phyloP scores from a whole-genome alignment of 371 early-diverging fungal genomes.

The Thermomucor indicae-seudaticae region DNA sequence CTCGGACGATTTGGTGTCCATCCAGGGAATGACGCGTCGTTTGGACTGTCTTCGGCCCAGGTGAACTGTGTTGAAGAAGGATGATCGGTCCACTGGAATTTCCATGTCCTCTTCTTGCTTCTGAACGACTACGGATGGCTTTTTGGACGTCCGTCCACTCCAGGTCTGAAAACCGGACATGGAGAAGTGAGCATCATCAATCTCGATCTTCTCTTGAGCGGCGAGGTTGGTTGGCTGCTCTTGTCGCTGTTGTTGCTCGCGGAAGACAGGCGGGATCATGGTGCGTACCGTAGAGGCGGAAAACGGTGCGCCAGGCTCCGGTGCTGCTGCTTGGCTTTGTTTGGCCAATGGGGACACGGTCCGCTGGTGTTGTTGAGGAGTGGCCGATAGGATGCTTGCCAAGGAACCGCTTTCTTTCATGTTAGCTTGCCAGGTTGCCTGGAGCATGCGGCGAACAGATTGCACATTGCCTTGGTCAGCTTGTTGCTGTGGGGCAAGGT shows the following conservation, averaged over 20 bases:
- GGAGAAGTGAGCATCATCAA: conserved; percentile 11
- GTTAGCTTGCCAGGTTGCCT: conserved; percentile 17
- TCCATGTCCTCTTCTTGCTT: not conserved
- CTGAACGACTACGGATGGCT: conserved; percentile 1
- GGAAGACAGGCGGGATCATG: conserved; percentile 24
- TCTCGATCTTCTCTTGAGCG: conserved; percentile 12
- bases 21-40: conserved; percentile 9
- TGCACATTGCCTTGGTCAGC: conserved; percentile 9
- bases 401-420: conserved; percentile 19
- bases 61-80: conserved; percentile 10
- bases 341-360: too few species aligned
- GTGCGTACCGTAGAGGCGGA: conserved; percentile 34
- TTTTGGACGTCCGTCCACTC: conserved; percentile 6
- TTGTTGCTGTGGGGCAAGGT: conserved; percentile 4
- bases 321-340: too few species aligned
- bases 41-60: conserved; percentile 4
- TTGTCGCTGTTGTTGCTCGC: not conserved
- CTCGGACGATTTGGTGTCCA: not conserved
- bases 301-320: conserved; percentile 18
- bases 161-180: conserved; percentile 10
- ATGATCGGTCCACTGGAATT: not conserved
- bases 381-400: conserved; percentile 12
- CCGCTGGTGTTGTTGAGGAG: not conserved
- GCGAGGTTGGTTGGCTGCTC: not conserved
- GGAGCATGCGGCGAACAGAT: conserved; percentile 18